Evolutionary conservation across 306 rosid genomes (phyloP), one percentile per base, ranked within the genome.

Genomic region (Clitoria ternatea): DNA sequence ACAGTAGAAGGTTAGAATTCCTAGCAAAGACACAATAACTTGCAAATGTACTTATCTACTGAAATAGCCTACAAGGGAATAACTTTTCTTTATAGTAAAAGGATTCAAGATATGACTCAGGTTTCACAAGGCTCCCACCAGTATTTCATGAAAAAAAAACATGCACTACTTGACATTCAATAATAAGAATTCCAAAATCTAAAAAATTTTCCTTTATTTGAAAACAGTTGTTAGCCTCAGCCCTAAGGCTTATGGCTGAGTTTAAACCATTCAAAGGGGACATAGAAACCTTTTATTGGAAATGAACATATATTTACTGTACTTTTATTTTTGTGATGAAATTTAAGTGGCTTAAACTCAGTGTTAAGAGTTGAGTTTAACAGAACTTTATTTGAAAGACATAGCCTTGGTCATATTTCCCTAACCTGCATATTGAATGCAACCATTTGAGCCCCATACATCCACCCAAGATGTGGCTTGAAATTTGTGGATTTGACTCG

Each of bases 361-460:
- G n/a, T n/a, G n/a, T n/a, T n/a, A n/a, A n/a, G n/a, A n/a, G n/a
- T n/a, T n/a, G n/a, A n/a, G n/a, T n/a, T n/a, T n/a, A n/a, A n/a
- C n/a, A n/a, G n/a, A n/a, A n/a, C 9, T 60, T 47, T 49, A 23
- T 36, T 35, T 35, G 62, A 29, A 50, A 24, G 22, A 57, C 52
- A 15, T 57, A 5, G 18, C 50, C 14, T 44, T 71, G 72, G 64
- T 30, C 44, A 62, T 3, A 24, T 32, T 66, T 78, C 19, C 47
- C 90, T 78, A 69, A 94, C 99, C 99, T 94, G 99, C 96, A 94
- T 94, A 79, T 94, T 94, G 73, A 91, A 89, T 40, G 99, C 99
- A 48, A 94, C 95, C 99, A 94, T 89, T 56, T 94, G 99, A 83
- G 86, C 99, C 39, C 99, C 99, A 43, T 89, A 91, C 72, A 86